Conservation (phyloP, 2,329 filamentous ascomycete genomes). For the Ramichloridium luteum region DNA sequence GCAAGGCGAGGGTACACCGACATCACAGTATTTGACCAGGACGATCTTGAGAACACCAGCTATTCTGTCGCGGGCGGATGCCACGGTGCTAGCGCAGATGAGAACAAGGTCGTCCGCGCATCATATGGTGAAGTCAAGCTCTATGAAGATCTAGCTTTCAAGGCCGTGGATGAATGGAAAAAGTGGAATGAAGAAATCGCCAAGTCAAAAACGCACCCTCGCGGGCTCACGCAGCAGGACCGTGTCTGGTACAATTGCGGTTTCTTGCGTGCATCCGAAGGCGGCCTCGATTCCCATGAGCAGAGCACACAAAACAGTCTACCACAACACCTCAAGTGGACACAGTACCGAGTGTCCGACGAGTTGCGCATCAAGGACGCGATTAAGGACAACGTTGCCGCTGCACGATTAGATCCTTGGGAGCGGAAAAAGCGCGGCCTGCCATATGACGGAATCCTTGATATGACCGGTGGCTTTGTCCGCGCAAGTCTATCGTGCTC, state of each 20-base stretch:
- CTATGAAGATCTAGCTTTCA: conserved; percentile 16
- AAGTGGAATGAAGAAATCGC: conserved; percentile 19
- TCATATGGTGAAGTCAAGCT: conserved; percentile 14
- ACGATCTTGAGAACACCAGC: conserved; percentile 12
- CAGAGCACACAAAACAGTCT: conserved; percentile 16
- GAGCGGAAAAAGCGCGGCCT: conserved; percentile 5
- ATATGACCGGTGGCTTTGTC: conserved; percentile 13
- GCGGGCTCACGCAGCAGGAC: too few relatives aligned
- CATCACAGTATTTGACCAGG: conserved; percentile 24
- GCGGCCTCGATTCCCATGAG: conserved; percentile 12
- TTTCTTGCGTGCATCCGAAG: conserved; percentile 13
- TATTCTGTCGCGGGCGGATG: conserved; percentile 13
- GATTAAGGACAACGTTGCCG: conserved; percentile 6
- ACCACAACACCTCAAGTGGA: conserved; percentile 15
- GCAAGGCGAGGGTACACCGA: conserved; percentile 16
- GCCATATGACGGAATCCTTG: conserved; percentile 10
- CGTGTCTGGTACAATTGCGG: conserved; percentile 20
- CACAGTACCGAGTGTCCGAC: conserved; percentile 18
- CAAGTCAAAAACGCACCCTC: too few relatives aligned
- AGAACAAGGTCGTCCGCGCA: conserved; percentile 18
- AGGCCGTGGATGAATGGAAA: conserved; percentile 23
- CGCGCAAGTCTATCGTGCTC: conserved; percentile 11
- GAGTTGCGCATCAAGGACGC: conserved; percentile 7
- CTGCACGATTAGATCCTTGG: conserved; percentile 12
- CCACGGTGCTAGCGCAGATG: conserved; percentile 15